Base-by-base conservation (phyloP, 2,329 filamentous ascomycete species). In the Grosmannia clavigera region DNA sequence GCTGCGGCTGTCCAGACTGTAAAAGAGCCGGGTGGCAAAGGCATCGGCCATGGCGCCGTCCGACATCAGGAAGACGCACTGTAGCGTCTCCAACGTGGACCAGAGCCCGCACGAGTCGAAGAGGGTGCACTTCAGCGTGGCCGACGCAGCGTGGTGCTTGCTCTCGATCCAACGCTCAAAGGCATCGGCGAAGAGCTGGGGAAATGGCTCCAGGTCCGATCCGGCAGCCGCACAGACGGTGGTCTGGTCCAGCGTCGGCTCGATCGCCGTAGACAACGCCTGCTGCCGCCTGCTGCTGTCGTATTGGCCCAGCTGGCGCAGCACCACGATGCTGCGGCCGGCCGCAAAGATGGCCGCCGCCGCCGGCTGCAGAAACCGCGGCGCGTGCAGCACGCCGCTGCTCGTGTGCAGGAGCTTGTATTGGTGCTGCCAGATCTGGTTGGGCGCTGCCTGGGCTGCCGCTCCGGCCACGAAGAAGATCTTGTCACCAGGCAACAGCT, bases 311-410 rank as follows among this genome's bases (percentile, higher is more conserved):
- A 96, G 76, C 55, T 86, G 81, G 62, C 85, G 86, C n/a, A 96
- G 74, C 53, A 96, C 87, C 1, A 94, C 83, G 60, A 94, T 85
- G 66, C 87, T 95, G 72, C 96, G 96, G 0, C 92, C 92, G 1
- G 90, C 86, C 1, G 86, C 90, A 67, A 96, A 92, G 46, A 96
- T 90, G 63, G 85, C 87, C 29, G 76, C 74, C 0, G 83, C 83
- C 2, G 85, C 81, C 2, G 85, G 79, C 48, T 85, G 82, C 5
- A 96, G 77, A 64, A 96, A 96, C 3, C 74, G 78, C 0, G 92
- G 92, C 0, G 86, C 85, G 66, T 87, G 83, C 1, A 91, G 70
- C 1, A 74, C 73, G 19, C 85, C 83, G 51, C 83, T 76, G 3
- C 78, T 71, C 0, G 84, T 82, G 14, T 75, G 77, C 31, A 85